A percentile compares a stretch with the other conserved stretches of the same genome.
Evolutionary conservation across 306 rosid genomes (phyloP).

Genomic region (Trifolium subterraneum): DNA sequence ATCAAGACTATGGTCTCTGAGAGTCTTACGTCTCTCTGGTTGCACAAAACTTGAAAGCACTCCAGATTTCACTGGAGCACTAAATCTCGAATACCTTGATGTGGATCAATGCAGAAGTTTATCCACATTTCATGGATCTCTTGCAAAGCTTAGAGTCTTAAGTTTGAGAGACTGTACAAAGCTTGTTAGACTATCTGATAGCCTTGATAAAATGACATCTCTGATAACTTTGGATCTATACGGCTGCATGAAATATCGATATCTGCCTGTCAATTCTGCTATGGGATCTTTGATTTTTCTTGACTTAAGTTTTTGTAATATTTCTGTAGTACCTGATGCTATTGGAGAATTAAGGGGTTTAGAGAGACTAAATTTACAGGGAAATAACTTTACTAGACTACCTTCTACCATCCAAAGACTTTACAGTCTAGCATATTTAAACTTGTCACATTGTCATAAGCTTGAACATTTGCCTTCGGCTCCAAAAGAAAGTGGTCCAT

Average conservation of each 20-base stretch:
- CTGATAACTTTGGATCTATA: not conserved
- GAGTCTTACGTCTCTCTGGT: not conserved
- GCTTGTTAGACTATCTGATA: no score
- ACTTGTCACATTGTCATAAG: no score
- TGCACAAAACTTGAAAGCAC: slow-evolving; percentile 1
- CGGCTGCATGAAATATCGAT: not conserved
- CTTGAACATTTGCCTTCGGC: no score
- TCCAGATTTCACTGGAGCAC: slow-evolving; percentile 10
- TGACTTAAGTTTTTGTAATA: slow-evolving; percentile 1
- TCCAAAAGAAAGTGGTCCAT: no score
- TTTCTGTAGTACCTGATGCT: not conserved
- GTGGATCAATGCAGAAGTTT: not conserved
- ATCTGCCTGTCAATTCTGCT: not conserved
- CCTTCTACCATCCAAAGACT: no score
- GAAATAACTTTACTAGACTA: no score
- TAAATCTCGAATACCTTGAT: not conserved
- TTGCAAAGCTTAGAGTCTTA: no score
- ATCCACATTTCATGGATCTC: slow-evolving; percentile 5
- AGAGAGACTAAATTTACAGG: no score
- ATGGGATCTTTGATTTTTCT: not conserved
- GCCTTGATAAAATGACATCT: no score
- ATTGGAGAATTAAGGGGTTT: slow-evolving; percentile 8
- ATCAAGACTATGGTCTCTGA: not conserved
- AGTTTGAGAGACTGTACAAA: no score
- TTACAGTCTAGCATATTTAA: no score